Base-by-base conservation (phyloP, 1,284 basidiomycete genomes). In the Veloboletus limbatus region DNA sequence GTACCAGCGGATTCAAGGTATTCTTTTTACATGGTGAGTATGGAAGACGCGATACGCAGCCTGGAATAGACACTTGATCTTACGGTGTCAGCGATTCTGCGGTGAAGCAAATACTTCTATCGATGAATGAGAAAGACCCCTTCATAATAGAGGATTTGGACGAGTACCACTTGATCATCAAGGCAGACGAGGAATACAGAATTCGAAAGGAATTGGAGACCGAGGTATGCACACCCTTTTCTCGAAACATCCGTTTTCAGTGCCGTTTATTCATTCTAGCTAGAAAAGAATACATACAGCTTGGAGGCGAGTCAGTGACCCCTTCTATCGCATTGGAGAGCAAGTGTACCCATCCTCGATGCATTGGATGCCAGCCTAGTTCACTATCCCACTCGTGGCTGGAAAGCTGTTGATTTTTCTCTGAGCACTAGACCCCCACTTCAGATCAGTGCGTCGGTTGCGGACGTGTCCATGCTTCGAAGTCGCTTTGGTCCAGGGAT, bases 81-180 rank as follows among this genome's bases (percentile, higher is more conserved):
- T 24, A 39, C 24, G n/a, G 34, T 38, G 11, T 17, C 58, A 92
- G 92, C 60, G 91, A 94, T 63, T 81, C 90, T 6, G 92, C 91
- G 4, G 91, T 93, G 43, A 94, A 94, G 68, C 91, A 94, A 63
- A 92, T 94, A 45, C 75, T 93, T 22, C 74, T 93, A 30, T 73
- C 81, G 13, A 80, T 94, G 76, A 89, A 95, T 65, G 87, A 92
- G 66, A 81, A 77, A 57, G 69, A 77, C 13, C 77, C 73, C 42
- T 94, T 94, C 67, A 85, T 94, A 55, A 88, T 93, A 48, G 85
- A 92, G 59, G 92, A 95, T 57, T 65, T 94, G 22, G 92, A 94
- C 60, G 89, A 93, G 52, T 80, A 82, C 44, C 90, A 93, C 66
- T 62, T 94, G 1, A 79, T 94, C 37, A 86, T 93, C 64, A 86